A percentile compares a stretch with the other conserved stretches of the same genome.
phyloP scores from a whole-genome alignment of 257 asterid species.

The Henckelia pumila region DNA sequence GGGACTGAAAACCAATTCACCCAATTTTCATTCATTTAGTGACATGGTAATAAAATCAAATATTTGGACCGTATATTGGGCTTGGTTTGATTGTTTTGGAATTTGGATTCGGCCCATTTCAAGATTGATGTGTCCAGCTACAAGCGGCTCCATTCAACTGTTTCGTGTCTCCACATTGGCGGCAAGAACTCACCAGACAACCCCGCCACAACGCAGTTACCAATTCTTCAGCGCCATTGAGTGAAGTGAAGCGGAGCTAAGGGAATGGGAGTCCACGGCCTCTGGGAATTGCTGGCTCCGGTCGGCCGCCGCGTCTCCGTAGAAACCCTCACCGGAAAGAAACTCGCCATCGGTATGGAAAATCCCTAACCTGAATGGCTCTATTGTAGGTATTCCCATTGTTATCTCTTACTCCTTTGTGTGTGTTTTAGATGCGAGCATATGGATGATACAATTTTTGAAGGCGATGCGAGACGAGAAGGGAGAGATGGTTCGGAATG shows the following conservation, averaged over 20 bases:
- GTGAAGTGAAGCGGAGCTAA: background rate
- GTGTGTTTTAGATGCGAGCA: constrained; percentile 75
- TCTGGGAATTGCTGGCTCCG: constrained; percentile 94
- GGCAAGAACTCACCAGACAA: constrained; percentile 26
- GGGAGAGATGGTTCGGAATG: constrained; percentile 95
- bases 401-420: background rate
- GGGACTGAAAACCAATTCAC: too few species aligned
- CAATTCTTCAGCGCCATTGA: background rate
- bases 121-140: too few species aligned
- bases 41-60: too few species aligned
- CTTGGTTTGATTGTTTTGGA: background rate
- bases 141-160: background rate
- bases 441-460: constrained; percentile 98
- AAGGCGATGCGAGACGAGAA: constrained; percentile 97
- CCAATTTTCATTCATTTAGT: too few species aligned
- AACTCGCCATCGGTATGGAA: constrained; percentile 83
- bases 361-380: constrained; percentile 34
- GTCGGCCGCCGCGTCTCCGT: constrained; percentile 98
- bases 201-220: background rate
- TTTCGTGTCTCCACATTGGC: constrained; percentile 24
- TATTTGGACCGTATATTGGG: background rate
- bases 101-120: background rate
- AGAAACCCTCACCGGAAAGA: constrained; percentile 88
- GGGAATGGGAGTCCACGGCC: constrained; percentile 87
- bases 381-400: background rate